Base-by-base conservation (phyloP, 169 alveolate genomes). In the Plasmodium gaboni region DNA sequence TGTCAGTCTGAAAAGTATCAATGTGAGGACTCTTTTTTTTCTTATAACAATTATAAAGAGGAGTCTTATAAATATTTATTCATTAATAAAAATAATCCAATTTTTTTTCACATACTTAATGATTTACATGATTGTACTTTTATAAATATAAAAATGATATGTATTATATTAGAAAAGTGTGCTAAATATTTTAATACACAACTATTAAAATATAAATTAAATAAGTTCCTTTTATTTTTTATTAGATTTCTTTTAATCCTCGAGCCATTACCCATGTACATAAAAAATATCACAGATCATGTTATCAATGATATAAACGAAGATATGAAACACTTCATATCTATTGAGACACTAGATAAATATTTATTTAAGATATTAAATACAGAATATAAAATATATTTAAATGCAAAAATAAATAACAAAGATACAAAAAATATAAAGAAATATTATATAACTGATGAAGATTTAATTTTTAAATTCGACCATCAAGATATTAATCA, bases 91-190 rank as follows among this genome's bases (percentile, higher is more conserved):
- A 59, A 61, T 3, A 80, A 70, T 67, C 90, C 90, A 9, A 60
- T 80, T n/a, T 65, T 80, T 60, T 46, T 8, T 46, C 48, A 80
- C 17, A 68, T 80, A 2, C 22, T 80, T 2, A 15, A 68, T 28
- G 90, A 80, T 26, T 12, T 61, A 6, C 67, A 80, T 12, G 50
- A 51, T 28, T 24, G 42, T 19, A 80, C 85, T 71, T 80, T 67
- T 24, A 80, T 80, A 51, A 80, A 80, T 46, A 80, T 80, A 32
- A 80, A 69, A 22, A 65, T 80, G 78, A 26, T 51, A 68, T 80
- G 90, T 38, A 80, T 80, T 2, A 80, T 80, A 19, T 13, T 80
- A 22, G 90, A 80, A 19, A 51, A 61, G 7, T 80, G 90, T 42
- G 22, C 55, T 2, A 80, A 68, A 48, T 80, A 80, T 55, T 80